Conservation (phyloP, 306 rosid species). For the Macrotyloma uniflorum region DNA sequence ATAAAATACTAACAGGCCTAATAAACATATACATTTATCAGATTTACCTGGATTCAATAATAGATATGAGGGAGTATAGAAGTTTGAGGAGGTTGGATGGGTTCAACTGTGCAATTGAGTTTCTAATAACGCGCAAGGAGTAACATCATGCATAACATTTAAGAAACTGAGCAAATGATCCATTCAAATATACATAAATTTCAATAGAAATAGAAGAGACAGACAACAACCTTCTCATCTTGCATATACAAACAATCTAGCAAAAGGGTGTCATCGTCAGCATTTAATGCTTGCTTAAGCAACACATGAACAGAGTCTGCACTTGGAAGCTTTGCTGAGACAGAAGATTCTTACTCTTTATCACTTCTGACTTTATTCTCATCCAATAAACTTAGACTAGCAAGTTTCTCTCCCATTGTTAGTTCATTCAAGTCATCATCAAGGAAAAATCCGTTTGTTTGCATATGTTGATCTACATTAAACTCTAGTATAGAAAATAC, state of each 20-base stretch:
- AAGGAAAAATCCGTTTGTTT: slow-evolving; percentile 50
- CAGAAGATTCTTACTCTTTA: slow-evolving; percentile 45
- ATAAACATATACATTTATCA: not conserved
- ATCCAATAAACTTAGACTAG: slow-evolving; percentile 47
- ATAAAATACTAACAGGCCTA: not conserved
- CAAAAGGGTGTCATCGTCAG: slow-evolving; percentile 71
- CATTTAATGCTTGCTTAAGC: slow-evolving; percentile 75
- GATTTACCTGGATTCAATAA: slow-evolving; percentile 60
- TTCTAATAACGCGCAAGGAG: slow-evolving; percentile 60
- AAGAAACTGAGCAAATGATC: not conserved
- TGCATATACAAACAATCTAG: slow-evolving; percentile 68
- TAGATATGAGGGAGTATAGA: slow-evolving; percentile 56
- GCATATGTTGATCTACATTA: slow-evolving; percentile 41
- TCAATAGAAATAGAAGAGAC: not conserved
- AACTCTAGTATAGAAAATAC: too few relatives aligned
- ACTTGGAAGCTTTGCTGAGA: slow-evolving; percentile 55
- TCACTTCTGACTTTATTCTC: slow-evolving; percentile 33
- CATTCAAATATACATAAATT: not conserved
- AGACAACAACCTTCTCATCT: slow-evolving; percentile 68
- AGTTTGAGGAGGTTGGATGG: slow-evolving; percentile 69
- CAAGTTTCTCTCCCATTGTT: slow-evolving; percentile 82
- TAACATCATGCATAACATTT: not conserved
- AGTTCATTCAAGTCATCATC: slow-evolving; percentile 60
- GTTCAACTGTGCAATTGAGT: slow-evolving; percentile 57
- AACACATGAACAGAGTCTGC: slow-evolving; percentile 75